phyloP scores from a whole-genome alignment of 352 stramenopile species.

The Pythium graminicola region DNA sequence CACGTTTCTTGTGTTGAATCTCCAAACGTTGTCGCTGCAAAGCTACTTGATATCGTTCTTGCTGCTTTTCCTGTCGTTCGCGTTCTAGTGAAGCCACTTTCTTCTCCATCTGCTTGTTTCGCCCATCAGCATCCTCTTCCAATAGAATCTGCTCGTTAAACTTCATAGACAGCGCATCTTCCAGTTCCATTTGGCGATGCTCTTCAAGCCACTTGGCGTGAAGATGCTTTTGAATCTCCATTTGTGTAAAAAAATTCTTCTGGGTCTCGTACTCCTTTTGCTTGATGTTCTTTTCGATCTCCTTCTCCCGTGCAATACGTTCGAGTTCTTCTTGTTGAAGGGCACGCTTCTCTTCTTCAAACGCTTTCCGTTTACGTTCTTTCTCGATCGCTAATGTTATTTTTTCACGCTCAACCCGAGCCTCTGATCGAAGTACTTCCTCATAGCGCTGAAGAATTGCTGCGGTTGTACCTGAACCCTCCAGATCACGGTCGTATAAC shows the following conservation, averaged over 20 bases:
- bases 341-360: conserved; percentile 30
- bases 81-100: conserved; percentile 46
- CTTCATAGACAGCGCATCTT: conserved; percentile 48
- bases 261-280: conserved; percentile 38
- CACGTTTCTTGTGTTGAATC: conserved; percentile 43
- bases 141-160: conserved; percentile 29
- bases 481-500: conserved; percentile 62
- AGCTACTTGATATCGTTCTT: conserved; percentile 35
- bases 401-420: conserved; percentile 3
- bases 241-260: conserved; percentile 48
- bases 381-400: neutral
- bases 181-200: conserved; percentile 42
- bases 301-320: conserved; percentile 29
- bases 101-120: conserved; percentile 32
- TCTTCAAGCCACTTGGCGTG: conserved; percentile 37
- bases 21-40: conserved; percentile 41
- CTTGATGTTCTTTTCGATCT: conserved; percentile 33
- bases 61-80: conserved; percentile 41
- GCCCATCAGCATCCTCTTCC: conserved; percentile 26
- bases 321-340: conserved; percentile 36
- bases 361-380: conserved; percentile 17
- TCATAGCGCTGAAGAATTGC: conserved; percentile 44
- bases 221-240: conserved; percentile 45
- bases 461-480: conserved; percentile 40
- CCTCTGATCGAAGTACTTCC: conserved; percentile 33